Percentiles rank a stretch among this genome's conserved stretches.
These are phyloP conservation scores for Malassezia psittaci DNA, from an alignment of 1,284 basidiomycete genomes.

Conservation along the genomic window DNA sequence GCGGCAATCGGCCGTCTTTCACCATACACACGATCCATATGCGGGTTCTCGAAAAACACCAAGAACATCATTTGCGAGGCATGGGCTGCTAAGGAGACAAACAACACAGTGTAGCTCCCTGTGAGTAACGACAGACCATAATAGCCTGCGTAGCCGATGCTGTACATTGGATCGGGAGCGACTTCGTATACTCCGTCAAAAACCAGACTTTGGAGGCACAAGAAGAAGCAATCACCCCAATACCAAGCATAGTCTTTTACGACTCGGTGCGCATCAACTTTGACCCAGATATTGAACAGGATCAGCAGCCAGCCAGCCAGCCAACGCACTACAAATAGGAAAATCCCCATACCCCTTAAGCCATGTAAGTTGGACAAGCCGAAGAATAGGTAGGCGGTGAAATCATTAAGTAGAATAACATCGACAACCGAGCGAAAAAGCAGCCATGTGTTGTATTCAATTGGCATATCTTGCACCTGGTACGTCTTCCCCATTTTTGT, in stretches of 20 bases:
- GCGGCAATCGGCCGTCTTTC: constrained; percentile 32
- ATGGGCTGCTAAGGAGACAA: constrained; percentile 82
- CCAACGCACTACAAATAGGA: constrained; percentile 76
- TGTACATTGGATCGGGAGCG: constrained; percentile 81
- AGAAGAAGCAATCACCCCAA: constrained; percentile 96
- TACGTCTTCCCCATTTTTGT: constrained; percentile 81
- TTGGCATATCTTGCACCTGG: constrained; percentile 29
- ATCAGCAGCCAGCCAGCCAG: constrained; percentile 72
- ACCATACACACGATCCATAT: constrained; percentile 51
- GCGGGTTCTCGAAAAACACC: constrained; percentile 92
- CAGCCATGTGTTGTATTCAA: constrained; percentile 59
- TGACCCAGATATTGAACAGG: constrained; percentile 95
- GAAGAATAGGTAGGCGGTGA: constrained; percentile 88
- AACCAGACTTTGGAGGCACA: constrained; percentile 62
- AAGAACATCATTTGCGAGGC: constrained; percentile 92
- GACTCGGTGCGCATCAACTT: constrained; percentile 89
- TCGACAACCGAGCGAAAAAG: constrained; percentile 84
- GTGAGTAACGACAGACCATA: constrained; percentile 85
- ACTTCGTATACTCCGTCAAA: constrained; percentile 97
- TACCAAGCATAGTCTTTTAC: constrained; percentile 75
- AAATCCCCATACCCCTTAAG: constrained; percentile 60
- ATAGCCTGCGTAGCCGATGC: constrained; percentile 62
- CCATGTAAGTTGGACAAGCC: constrained; percentile 65
- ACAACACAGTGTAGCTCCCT: constrained; percentile 81
- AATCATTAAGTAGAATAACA: constrained; percentile 79